Conservation (phyloP, 306 rosid species). For the Vigna reflexopilosa region DNA sequence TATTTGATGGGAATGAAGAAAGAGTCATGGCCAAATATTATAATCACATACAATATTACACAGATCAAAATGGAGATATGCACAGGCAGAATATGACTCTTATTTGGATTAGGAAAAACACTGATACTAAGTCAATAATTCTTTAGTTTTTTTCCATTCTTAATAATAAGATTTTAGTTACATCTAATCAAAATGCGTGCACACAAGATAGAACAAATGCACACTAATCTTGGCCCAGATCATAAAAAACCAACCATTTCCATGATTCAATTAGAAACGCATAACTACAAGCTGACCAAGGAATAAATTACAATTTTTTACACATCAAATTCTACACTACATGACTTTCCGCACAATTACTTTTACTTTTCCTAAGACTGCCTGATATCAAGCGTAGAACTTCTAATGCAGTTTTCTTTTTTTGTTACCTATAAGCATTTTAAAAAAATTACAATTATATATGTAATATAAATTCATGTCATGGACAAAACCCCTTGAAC, state of each 20-base stretch:
- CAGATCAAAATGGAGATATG: too few species aligned
- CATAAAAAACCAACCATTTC: constrained; percentile 22
- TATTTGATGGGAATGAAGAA: too few species aligned
- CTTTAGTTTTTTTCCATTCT: not conserved
- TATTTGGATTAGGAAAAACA: too few species aligned
- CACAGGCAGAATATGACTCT: not conserved
- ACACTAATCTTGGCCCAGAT: not conserved
- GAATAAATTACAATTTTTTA: constrained; percentile 32
- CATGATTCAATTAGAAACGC: constrained; percentile 23
- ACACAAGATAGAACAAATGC: not conserved
- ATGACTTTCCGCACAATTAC: constrained; percentile 22
- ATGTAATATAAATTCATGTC: constrained; percentile 39
- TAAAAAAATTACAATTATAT: constrained; percentile 15
- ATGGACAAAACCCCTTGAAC: constrained; percentile 30
- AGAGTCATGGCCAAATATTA: too few species aligned
- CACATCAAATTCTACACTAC: constrained; percentile 31
- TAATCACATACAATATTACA: too few species aligned
- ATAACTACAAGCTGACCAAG: constrained; percentile 32
- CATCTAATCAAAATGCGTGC: not conserved
- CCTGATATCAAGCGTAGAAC: constrained; percentile 18
- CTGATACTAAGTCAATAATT: not conserved
- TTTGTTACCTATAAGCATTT: not conserved
- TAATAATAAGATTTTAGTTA: too few species aligned
- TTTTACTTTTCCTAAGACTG: constrained; percentile 34
- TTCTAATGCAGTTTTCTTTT: constrained; percentile 35